Percentiles rank a stretch among this genome's conserved stretches.
phyloP scores from a whole-genome alignment of 1,139 yeast species.

The Saccharomyces hybrid region DNA sequence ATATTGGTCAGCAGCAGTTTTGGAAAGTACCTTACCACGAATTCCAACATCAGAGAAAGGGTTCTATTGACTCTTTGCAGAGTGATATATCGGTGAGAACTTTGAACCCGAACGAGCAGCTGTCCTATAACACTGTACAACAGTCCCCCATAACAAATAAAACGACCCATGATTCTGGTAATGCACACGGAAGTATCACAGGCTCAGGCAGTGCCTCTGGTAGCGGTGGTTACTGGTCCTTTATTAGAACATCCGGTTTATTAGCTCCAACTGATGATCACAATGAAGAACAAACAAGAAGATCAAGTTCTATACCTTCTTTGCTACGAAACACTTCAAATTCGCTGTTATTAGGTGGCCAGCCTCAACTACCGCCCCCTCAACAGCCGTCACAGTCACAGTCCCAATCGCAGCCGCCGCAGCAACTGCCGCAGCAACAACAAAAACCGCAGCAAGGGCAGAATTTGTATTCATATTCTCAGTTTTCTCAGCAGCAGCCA shows the following conservation, averaged over 20 bases:
- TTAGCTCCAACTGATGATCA: slow-evolving; percentile 14
- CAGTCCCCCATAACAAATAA: slow-evolving; percentile 13
- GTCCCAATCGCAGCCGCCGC: slow-evolving; percentile 14
- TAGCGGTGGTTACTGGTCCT: slow-evolving; percentile 18
- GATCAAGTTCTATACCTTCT: slow-evolving; percentile 21
- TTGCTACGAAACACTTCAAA: slow-evolving; percentile 18
- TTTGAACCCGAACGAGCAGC: slow-evolving; percentile 16
- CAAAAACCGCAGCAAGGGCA: slow-evolving; percentile 5
- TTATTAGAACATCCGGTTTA: slow-evolving; percentile 12
- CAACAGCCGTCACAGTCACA: slow-evolving; percentile 8
- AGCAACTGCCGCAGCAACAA: slow-evolving; percentile 20
- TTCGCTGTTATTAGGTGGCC: slow-evolving; percentile 11
- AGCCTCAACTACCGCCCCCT: slow-evolving; percentile 21
- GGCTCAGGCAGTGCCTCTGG: slow-evolving; percentile 10
- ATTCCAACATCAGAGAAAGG: slow-evolving; percentile 26
- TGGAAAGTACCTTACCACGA: slow-evolving; percentile 33
- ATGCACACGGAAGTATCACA: slow-evolving; percentile 6
- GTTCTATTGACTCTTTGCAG: slow-evolving; percentile 26
- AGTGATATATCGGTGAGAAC: slow-evolving; percentile 25
- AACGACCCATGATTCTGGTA: slow-evolving; percentile 15
- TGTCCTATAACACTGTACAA: slow-evolving; percentile 13
- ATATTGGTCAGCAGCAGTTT: slow-evolving; percentile 24
- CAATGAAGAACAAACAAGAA: slow-evolving; percentile 15
- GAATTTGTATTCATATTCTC: slow-evolving; percentile 21
- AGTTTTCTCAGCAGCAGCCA: slow-evolving; percentile 17